A percentile compares a stretch with the other conserved stretches of the same genome.
These are phyloP conservation scores for Phlyctochytrium planicorne DNA, from an alignment of 192 early-diverging fungal genomes.

Conservation along the genomic window DNA sequence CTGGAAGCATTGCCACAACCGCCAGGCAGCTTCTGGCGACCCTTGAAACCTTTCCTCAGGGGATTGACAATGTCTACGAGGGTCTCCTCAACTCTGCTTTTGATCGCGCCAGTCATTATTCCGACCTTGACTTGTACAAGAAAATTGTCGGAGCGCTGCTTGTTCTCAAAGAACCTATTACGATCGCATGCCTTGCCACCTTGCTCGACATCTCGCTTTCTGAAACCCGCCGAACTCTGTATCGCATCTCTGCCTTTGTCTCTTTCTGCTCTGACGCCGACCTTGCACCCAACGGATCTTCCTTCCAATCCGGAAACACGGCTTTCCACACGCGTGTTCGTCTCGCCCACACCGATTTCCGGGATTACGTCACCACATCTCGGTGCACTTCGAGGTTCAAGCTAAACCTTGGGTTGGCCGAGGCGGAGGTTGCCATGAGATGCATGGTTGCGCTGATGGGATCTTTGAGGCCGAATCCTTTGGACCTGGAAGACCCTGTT, in stretches of 20 bases:
- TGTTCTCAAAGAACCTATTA: slow-evolving; percentile 7
- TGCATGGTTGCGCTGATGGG: not conserved
- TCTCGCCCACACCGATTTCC: slow-evolving; percentile 7
- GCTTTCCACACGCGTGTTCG: not conserved
- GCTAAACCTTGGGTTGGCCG: not conserved
- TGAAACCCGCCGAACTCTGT: slow-evolving; percentile 2
- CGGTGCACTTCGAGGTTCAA: slow-evolving; percentile 13
- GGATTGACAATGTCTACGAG: not conserved
- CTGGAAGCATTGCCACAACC: not conserved
- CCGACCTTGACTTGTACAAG: slow-evolving; percentile 6
- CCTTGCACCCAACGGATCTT: no score
- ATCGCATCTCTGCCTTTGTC: no score
- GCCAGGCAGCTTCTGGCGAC: no score
- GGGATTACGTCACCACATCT: slow-evolving; percentile 2
- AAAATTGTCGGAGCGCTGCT: slow-evolving; percentile 6
- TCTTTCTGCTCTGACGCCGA: no score
- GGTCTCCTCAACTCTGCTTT: slow-evolving; percentile 11
- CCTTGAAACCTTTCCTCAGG: slow-evolving; percentile 17
- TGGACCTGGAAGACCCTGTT: slow-evolving; percentile 21
- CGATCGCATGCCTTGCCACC: not conserved
- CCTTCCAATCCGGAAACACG: no score
- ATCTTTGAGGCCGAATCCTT: slow-evolving; percentile 12
- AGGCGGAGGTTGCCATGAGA: slow-evolving; percentile 7
- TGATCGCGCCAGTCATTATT: not conserved
- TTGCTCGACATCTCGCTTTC: slow-evolving; percentile 6